These are phyloP conservation scores for Gracilariopsis chorda DNA, from an alignment of 23 red algal genomes.

Conservation along the genomic window DNA sequence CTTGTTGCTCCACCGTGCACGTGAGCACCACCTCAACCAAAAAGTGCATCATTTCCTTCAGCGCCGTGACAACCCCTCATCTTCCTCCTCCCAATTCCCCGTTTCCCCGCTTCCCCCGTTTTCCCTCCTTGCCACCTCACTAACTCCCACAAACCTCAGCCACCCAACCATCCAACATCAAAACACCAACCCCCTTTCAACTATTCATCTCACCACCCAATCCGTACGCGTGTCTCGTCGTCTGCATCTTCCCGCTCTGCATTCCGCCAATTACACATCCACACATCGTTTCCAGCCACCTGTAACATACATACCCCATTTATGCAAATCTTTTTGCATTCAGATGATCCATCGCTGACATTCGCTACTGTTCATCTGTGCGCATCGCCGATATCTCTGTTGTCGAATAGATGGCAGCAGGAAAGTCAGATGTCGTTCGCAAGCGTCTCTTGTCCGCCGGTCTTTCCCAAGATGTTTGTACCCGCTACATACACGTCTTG, in stretches of 20 bases:
- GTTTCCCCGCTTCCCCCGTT: too few relatives aligned
- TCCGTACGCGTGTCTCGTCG: background rate
- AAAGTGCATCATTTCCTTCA: too few relatives aligned
- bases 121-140: too few relatives aligned
- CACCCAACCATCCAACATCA: too few relatives aligned
- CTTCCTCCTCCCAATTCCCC: too few relatives aligned
- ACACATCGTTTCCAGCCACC: background rate
- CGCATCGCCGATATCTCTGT: background rate
- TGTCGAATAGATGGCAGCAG: background rate
- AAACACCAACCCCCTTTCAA: too few relatives aligned
- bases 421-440: constrained; percentile 35
- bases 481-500: constrained; percentile 2
- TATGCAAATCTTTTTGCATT: constrained; percentile 8
- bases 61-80: too few relatives aligned
- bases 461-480: constrained; percentile 19
- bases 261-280: background rate
- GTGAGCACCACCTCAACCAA: too few relatives aligned
- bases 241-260: background rate
- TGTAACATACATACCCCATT: background rate
- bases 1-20: too few relatives aligned
- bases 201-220: too few relatives aligned
- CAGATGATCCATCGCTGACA: constrained; percentile 8
- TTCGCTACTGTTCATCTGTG: background rate
- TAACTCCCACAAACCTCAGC: too few relatives aligned
- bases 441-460: constrained; percentile 51